Evolutionary conservation across 23 red algal species (phyloP), one percentile per base, ranked within the genome.

Genomic region (Gracilariopsis chorda): DNA sequence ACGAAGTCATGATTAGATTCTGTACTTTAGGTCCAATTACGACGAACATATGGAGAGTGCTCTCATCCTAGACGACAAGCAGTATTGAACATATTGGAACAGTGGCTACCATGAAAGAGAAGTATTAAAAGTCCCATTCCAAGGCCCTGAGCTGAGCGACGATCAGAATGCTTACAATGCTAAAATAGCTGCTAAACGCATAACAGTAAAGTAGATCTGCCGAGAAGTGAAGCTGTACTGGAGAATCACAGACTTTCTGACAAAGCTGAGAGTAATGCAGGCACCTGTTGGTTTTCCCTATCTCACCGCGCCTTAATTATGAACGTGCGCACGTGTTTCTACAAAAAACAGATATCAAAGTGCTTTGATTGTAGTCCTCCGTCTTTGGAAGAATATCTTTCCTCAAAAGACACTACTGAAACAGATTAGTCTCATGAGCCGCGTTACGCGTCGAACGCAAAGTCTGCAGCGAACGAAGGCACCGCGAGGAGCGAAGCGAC

Each of bases 201-300:
- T 57, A 9, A 57, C 75, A 7, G 75, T 80, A 5, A 13, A 80
- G 75, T 80, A 45, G 75, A n/a, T 49, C 6, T 58, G 52, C 14
- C 52, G 55, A 33, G 75, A 80, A 24, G 8, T 80, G 6, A 80
- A 80, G 75, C 37, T 56, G 40, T 56, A 56, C 44, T 80, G 75
- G 1, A 74, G 2, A 28, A 16, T 45, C 19, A 11, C 33, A 20
- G 75, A 80, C 45, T 61, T 9, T 45, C 0, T 8, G 24, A 23
- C 42, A 56, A 2, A 80, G 36, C 67, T 80, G 5, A 23, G 51
- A 14, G 17, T 68, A 0, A 19, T 0, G 13, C 61, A 68, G 32
- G 61, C 14, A n/a, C 0, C 61, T 68, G 61, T 68, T 68, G 61
- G 61, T 0, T n/a, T 28, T 13, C 61, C 33, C 25, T 68, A 68